A percentile compares a stretch with the other conserved stretches of the same genome.
Conservation (phyloP, 495 filamentous ascomycete genomes). For the Monascus purpureus region DNA sequence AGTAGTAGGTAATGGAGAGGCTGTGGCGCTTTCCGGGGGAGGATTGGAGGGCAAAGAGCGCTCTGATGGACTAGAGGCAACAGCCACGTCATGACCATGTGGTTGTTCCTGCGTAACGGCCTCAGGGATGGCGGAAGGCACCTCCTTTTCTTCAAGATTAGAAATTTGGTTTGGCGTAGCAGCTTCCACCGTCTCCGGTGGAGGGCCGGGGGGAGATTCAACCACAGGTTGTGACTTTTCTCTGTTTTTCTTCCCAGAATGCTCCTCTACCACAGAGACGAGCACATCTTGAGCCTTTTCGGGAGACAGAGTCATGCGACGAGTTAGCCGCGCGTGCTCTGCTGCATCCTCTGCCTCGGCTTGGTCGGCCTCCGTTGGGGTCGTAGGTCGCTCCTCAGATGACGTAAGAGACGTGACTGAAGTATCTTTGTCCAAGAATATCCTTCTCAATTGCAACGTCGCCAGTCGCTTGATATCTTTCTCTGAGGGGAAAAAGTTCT, state of each 20-base stretch:
- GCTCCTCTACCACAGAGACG: conserved; percentile 55
- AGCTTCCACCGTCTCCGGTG: conserved; percentile 4
- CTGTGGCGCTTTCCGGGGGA: conserved; percentile 3
- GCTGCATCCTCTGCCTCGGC: conserved; percentile 29
- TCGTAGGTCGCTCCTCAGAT: conserved; percentile 37
- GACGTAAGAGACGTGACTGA: conserved; percentile 54
- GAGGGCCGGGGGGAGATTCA: conserved; percentile 6
- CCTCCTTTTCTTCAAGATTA: conserved; percentile 6
- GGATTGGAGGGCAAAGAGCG: conserved; percentile 2
- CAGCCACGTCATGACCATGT: conserved; percentile 59
- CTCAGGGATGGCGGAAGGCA: conserved; percentile 13
- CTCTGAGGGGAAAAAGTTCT: conserved; percentile 88
- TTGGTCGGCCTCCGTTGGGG: conserved; percentile 26
- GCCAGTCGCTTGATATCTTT: conserved; percentile 92
- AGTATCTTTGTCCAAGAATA: conserved; percentile 79
- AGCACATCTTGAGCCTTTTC: conserved; percentile 57
- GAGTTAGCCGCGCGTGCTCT: conserved; percentile 20
- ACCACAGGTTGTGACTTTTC: conserved; percentile 7
- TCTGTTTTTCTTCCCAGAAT: conserved; percentile 29
- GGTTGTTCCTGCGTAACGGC: conserved; percentile 35
- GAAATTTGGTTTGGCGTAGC: conserved; percentile 2
- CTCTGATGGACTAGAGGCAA: conserved; percentile 29
- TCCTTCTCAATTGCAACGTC: conserved; percentile 81
- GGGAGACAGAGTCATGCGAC: conserved; percentile 44
- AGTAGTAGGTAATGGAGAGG: conserved; percentile 5